Base-by-base conservation (phyloP, 2,329 filamentous ascomycete species). In the Fusarium torreyae region DNA sequence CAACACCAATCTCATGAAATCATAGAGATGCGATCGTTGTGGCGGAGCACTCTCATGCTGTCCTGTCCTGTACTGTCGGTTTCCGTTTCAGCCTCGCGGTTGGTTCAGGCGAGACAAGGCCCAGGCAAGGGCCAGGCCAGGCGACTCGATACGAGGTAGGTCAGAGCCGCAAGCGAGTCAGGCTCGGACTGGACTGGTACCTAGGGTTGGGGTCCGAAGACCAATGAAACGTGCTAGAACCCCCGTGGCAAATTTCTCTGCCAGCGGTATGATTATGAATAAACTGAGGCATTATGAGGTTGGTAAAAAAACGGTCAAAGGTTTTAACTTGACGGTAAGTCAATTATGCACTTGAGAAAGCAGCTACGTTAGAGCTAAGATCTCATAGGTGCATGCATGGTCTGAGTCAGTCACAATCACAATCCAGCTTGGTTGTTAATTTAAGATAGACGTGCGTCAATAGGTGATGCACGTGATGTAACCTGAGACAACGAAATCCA, bases 1-100 rank as follows among this genome's bases (percentile, higher is more conserved):
- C 34, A 33, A 40, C 17, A 51, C 49, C 40, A 62, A 53, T 28
- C 22, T 50, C 46, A 48, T 57, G 44, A 56, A 49, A 50, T 31
- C 58, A 63, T 54, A 46, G 44, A 54, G 48, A 70, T 51, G 48
- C 50, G 31, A 57, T 58, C 39, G 59, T 68, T 42, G 45, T 34
- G 53, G 64, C 42, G 63, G 48, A 60, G 68, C 58, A 45, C 55
- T 57, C 68, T 68, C 68, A 70, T 70, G 67, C 62, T 66, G 46
- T 63, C 34, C 46, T 46, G 42, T 49, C 42, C 42, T 44, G 31
- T 28, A 22, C 28, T 63, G 40, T 64, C 28, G 10, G 28, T 31
- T 31, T 28, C 38, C 44, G 68, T 70, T 70, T 70, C 68, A 70
- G 68, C 68, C 67, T 70, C 63, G 67, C 34, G 52, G 67, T 59